A percentile compares a stretch with the other conserved stretches of the same genome.
These are phyloP conservation scores for Aspergillus nidulans DNA, from an alignment of 495 filamentous ascomycete species.

Conservation along the genomic window DNA sequence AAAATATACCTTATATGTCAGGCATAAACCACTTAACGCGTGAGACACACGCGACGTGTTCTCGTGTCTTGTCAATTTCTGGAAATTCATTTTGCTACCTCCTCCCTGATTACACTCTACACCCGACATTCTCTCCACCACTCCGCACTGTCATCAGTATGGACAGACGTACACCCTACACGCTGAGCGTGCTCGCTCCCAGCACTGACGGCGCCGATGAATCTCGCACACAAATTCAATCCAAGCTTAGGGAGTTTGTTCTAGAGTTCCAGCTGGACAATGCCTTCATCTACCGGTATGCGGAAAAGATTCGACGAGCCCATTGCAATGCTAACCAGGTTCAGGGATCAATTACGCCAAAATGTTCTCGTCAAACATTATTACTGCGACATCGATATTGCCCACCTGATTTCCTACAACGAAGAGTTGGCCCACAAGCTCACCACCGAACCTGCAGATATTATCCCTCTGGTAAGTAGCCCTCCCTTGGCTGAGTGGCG, in stretches of 20 bases:
- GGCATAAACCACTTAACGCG: slow-evolving; percentile 47
- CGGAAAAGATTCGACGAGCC: slow-evolving; percentile 7
- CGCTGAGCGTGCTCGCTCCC: slow-evolving; percentile 72
- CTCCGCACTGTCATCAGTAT: slow-evolving; percentile 45
- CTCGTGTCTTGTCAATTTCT: slow-evolving; percentile 26
- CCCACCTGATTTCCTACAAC: slow-evolving; percentile 93
- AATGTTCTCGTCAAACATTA: slow-evolving; percentile 94
- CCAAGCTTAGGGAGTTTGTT: slow-evolving; percentile 69
- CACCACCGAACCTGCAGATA: slow-evolving; percentile 83
- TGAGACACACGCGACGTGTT: slow-evolving; percentile 30
- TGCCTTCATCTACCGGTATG: slow-evolving; percentile 88
- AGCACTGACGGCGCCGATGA: slow-evolving; percentile 60
- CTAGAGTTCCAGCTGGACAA: slow-evolving; percentile 94
- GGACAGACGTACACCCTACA: slow-evolving; percentile 85
- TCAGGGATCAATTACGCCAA: slow-evolving; percentile 89
- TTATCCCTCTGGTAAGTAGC: slow-evolving; percentile 76
- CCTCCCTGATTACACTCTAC: slow-evolving; percentile 11
- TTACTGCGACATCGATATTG: slow-evolving; percentile 95
- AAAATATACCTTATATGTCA: slow-evolving; percentile 21
- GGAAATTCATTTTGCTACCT: slow-evolving; percentile 21
- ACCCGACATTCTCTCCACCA: slow-evolving; percentile 20
- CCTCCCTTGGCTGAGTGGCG: neutral
- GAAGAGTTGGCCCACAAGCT: slow-evolving; percentile 92
- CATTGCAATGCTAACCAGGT: slow-evolving; percentile 16
- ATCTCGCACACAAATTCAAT: slow-evolving; percentile 51